Percentiles rank a stretch among this genome's conserved stretches.
phyloP scores from a whole-genome alignment of 2,329 filamentous ascomycete genomes.

The Fusarium aywerte region DNA sequence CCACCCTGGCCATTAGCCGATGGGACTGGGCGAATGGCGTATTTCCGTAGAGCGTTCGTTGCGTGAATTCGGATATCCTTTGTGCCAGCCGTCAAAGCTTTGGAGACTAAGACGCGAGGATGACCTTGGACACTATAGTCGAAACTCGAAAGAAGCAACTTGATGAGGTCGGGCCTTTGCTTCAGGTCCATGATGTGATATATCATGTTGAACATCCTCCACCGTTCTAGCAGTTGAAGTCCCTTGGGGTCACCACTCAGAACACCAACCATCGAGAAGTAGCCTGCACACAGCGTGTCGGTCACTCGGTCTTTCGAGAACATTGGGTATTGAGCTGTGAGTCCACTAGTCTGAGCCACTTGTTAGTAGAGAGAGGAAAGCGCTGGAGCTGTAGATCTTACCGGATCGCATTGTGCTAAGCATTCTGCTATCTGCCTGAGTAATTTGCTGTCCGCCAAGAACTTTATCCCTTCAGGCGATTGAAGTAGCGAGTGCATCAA shows the following conservation, averaged over 20 bases:
- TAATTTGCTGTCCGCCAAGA: slow-evolving; percentile 90
- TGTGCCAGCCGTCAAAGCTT: slow-evolving; percentile 89
- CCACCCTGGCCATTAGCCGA: slow-evolving; percentile 54
- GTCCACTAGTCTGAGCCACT: slow-evolving; percentile 67
- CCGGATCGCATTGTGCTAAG: slow-evolving; percentile 91
- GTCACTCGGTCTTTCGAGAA: slow-evolving; percentile 87
- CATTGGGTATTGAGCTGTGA: slow-evolving; percentile 85
- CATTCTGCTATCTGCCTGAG: slow-evolving; percentile 95
- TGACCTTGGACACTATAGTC: slow-evolving; percentile 92
- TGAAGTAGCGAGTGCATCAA: slow-evolving; percentile 88
- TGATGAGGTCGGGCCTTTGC: slow-evolving; percentile 90
- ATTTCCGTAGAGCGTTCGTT: slow-evolving; percentile 87
- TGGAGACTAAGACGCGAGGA: slow-evolving; percentile 90
- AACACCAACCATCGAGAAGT: slow-evolving; percentile 91
- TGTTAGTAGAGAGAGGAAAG: slow-evolving; percentile 37
- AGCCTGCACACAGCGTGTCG: slow-evolving; percentile 90
- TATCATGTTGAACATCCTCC: slow-evolving; percentile 99
- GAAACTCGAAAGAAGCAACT: slow-evolving; percentile 87
- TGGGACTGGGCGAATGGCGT: slow-evolving; percentile 68
- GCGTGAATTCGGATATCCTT: slow-evolving; percentile 93
- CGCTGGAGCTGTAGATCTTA: slow-evolving; percentile 53
- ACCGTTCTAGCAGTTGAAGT: slow-evolving; percentile 89
- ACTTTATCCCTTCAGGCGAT: slow-evolving; percentile 84
- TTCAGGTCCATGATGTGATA: slow-evolving; percentile 96
- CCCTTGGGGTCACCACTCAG: slow-evolving; percentile 85